Evolutionary conservation across 129 eudicot species (phyloP).

Genomic region (Scalesia atractyloides): DNA sequence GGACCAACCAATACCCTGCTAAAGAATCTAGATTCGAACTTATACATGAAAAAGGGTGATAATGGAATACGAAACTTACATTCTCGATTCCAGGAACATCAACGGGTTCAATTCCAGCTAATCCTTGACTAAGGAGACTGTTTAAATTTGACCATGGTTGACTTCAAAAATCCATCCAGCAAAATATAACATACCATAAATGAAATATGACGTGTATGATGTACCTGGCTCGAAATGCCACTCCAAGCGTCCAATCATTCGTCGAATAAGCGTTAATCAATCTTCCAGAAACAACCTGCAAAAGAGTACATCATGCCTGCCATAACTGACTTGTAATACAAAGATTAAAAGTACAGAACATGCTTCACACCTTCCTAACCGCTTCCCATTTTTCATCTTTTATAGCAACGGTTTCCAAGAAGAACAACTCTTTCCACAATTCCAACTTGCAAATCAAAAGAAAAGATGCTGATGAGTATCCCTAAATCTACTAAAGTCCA

Average conservation of each 20-base stretch:
- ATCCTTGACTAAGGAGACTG: conserved; percentile 87
- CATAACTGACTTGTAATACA: conserved; percentile 4
- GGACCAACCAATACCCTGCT: too few relatives aligned
- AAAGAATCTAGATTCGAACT: neutral
- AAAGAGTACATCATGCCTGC: conserved; percentile 14
- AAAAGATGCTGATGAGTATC: conserved; percentile 14
- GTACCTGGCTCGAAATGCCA: conserved; percentile 94
- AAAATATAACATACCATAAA: neutral
- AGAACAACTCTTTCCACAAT: conserved; percentile 91
- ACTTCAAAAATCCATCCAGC: neutral
- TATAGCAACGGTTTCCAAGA: conserved; percentile 91
- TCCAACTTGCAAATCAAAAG: conserved; percentile 55
- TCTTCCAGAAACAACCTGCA: conserved; percentile 94
- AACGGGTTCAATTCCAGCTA: conserved; percentile 91
- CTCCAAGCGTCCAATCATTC: conserved; percentile 94
- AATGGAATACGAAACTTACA: conserved; percentile 42
- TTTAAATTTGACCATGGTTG: conserved; percentile 22
- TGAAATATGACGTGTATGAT: conserved; percentile 32
- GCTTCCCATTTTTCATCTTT: conserved; percentile 94
- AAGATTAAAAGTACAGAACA: neutral
- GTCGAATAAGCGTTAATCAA: conserved; percentile 78
- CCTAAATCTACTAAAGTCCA: neutral
- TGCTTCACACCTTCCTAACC: conserved; percentile 54
- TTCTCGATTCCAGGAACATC: conserved; percentile 92
- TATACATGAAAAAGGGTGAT: neutral